Evolutionary conservation across 768 basidiomycete genomes (phyloP), one percentile per base, ranked within the genome.

Genomic region (Sistotremastrum suecicum): DNA sequence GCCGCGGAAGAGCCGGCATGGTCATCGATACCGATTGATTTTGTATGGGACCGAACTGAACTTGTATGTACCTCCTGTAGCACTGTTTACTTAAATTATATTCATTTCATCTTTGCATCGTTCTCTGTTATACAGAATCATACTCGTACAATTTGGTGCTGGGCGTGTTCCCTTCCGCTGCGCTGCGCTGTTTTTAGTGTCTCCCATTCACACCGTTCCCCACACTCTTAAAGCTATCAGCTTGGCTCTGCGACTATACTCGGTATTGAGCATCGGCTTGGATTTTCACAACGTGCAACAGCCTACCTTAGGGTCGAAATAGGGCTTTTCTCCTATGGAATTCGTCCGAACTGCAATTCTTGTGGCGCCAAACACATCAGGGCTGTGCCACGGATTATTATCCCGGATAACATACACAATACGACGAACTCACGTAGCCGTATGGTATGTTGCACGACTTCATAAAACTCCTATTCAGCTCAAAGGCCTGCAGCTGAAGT

Each of bases 1-100:
- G 65, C 56, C 69, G 88, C 54, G 82, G 83, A 37, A 68, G 79
- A 34, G 78, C 78, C 30, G 80, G 77, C 5, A 61, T 89, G 61
- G 78, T 85, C 34, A 71, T 73, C 44, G 79, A 80, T 50, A 71
- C 69, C 3, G 78, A 80, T 46, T 80, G 51, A 61, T 41, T 41
- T 29, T 41, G 20, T 20, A 20, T 20, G 20, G 20, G 20, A 20
- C 20, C 20, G 20, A 20, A 20, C 20, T 20, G 20, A 20, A 20
- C 20, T 20, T 20, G 20, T 20, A 20, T 20, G 20, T 20, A 20
- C 20, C 20, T 20, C 20, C 20, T 20, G 20, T 20, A 20, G 20
- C 20, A 20, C 20, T 20, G 20, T 20, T 20, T 20, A 20, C 20
- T 20, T 20, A 20, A 20, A 20, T 20, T 20, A 20, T 20, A 20